Conservation (phyloP, 345 rosid species). For the Eucalyptus rudis region DNA sequence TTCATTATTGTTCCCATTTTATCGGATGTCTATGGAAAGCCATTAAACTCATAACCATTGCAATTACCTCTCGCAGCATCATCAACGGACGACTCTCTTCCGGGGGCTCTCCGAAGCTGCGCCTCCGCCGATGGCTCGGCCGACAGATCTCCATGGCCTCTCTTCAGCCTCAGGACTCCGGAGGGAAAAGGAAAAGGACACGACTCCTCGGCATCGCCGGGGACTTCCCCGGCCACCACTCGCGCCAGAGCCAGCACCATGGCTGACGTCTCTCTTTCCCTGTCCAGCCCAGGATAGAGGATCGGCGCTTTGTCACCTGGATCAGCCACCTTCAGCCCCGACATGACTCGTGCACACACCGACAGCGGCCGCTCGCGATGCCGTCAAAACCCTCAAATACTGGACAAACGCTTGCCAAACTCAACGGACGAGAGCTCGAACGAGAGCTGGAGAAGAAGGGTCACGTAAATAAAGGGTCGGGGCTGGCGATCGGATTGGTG, state of each 20-base stretch:
- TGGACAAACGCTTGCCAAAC: background rate
- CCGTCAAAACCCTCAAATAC: background rate
- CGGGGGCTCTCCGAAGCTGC: background rate
- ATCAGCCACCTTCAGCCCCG: constrained; percentile 24
- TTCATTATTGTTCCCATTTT: background rate
- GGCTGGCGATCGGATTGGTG: background rate
- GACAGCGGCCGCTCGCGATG: too few species aligned
- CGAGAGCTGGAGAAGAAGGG: background rate
- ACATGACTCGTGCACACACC: background rate
- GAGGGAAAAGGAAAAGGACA: background rate
- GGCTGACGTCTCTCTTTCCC: constrained; percentile 55
- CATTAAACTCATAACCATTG: background rate
- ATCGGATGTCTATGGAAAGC: background rate
- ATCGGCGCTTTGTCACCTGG: background rate
- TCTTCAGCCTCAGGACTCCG: background rate
- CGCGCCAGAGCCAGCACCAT: constrained; percentile 74
- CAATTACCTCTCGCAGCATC: background rate
- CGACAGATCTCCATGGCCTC: background rate
- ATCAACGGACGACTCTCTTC: background rate
- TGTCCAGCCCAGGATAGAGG: background rate
- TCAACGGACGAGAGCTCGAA: background rate
- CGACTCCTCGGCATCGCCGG: background rate
- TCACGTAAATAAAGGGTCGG: background rate
- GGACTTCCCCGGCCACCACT: constrained; percentile 55
- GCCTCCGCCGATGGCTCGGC: background rate